Percentiles rank a stretch among this genome's conserved stretches.
Evolutionary conservation across 2,329 filamentous ascomycete species (phyloP).

Genomic region (Podosphaera fusca): DNA sequence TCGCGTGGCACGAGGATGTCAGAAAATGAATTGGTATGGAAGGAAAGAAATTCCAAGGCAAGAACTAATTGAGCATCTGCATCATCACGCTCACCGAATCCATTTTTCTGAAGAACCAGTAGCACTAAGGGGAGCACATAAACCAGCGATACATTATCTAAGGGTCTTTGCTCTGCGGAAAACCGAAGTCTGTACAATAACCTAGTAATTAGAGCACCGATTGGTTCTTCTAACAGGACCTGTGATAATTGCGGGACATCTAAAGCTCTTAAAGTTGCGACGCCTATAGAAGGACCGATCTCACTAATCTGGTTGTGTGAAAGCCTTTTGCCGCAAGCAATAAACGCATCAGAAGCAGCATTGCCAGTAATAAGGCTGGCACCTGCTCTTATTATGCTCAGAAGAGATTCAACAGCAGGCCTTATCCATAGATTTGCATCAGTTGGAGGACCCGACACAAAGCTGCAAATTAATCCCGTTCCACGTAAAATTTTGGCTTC

Average conservation of each 20-base stretch:
- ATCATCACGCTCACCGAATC: slow-evolving; percentile 56
- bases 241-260: slow-evolving; percentile 50
- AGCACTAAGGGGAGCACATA: slow-evolving; percentile 72
- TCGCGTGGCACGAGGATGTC: slow-evolving; percentile 55
- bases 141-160: slow-evolving; percentile 68
- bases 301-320: slow-evolving; percentile 45
- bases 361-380: slow-evolving; percentile 65
- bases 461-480: slow-evolving; percentile 61
- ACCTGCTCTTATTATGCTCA: slow-evolving; percentile 55
- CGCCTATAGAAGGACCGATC: slow-evolving; percentile 61
- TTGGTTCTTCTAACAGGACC: slow-evolving; percentile 52
- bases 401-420: slow-evolving; percentile 48
- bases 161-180: slow-evolving; percentile 76
- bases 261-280: slow-evolving; percentile 63
- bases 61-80: slow-evolving; percentile 76
- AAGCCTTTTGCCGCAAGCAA: slow-evolving; percentile 55
- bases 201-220: slow-evolving; percentile 66
- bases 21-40: slow-evolving; percentile 61
- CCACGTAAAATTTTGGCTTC: slow-evolving; percentile 57
- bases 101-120: slow-evolving; percentile 54
- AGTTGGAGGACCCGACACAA: slow-evolving; percentile 72
- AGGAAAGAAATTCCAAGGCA: slow-evolving; percentile 68
- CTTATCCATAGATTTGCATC: slow-evolving; percentile 79
- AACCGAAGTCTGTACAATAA: slow-evolving; percentile 80
- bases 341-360: slow-evolving; percentile 51